Evolutionary conservation across 345 rosid genomes (phyloP).

Genomic region (Gossypium anomalum): DNA sequence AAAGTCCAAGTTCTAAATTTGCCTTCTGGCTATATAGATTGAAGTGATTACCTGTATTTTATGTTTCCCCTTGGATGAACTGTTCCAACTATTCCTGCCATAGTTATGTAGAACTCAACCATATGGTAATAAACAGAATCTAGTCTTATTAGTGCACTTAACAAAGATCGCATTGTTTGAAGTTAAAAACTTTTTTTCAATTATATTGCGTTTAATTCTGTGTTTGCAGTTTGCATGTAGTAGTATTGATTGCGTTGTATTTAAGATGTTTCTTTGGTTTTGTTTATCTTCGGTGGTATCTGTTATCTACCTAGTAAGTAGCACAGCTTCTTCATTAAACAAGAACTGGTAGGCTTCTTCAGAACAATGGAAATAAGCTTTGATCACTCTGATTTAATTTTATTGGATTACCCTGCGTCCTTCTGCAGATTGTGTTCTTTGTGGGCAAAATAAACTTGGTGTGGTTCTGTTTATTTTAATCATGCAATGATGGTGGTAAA

Average conservation of each 20-base stretch:
- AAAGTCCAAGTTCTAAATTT: neutral
- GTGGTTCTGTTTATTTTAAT: neutral
- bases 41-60: neutral
- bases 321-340: neutral
- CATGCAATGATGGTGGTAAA: neutral
- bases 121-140: neutral
- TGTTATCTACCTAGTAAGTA: neutral
- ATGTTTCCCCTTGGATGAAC: neutral
- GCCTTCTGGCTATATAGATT: neutral
- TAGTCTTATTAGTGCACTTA: neutral
- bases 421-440: neutral
- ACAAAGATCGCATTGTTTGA: neutral
- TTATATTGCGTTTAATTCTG: neutral
- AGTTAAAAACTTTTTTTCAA: neutral
- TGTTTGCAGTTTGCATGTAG: neutral
- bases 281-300: neutral
- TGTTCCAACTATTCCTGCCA: slow-evolving; percentile 7
- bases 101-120: neutral
- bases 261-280: neutral
- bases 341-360: neutral
- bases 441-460: neutral
- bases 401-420: neutral
- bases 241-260: too few relatives aligned
- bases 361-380: neutral
- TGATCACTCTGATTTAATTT: neutral